A percentile compares a stretch with the other conserved stretches of the same genome.
Conservation (phyloP, 108 stramenopile genomes). For the Schizochytrium sp. region DNA sequence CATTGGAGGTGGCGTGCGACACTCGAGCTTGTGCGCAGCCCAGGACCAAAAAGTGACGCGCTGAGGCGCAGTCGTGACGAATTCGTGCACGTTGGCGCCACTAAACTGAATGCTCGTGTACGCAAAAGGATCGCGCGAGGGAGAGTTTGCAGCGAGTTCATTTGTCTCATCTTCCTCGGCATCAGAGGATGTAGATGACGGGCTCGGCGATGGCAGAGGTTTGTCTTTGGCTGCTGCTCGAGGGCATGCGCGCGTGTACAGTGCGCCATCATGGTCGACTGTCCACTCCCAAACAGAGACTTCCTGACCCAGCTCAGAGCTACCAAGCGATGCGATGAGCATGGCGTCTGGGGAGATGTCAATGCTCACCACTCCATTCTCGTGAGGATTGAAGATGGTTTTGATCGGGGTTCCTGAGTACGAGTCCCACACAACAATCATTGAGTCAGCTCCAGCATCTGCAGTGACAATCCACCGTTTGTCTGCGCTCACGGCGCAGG, state of each 20-base stretch:
- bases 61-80: conserved; percentile 43
- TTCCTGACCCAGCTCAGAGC: not conserved
- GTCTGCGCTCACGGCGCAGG: conserved; percentile 35
- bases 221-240: not conserved
- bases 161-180: too few relatives aligned
- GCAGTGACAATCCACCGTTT: conserved; percentile 57
- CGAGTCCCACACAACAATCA: conserved; percentile 55
- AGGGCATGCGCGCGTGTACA: conserved; percentile 26
- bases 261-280: conserved; percentile 23
- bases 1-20: not conserved
- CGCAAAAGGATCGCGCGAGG: not conserved
- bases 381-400: conserved; percentile 41
- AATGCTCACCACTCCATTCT: conserved; percentile 31
- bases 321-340: conserved; percentile 32
- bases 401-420: conserved; percentile 40
- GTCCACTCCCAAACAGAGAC: conserved; percentile 50
- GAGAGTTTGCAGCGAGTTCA: not conserved
- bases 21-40: conserved; percentile 26
- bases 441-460: conserved; percentile 43
- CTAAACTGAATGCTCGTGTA: conserved; percentile 33
- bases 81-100: conserved; percentile 12
- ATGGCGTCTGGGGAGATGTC: conserved; percentile 39
- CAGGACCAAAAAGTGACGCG: conserved; percentile 48
- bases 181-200: not conserved
- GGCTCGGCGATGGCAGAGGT: not conserved